phyloP scores from a whole-genome alignment of 2,329 filamentous ascomycete species.

The Shiraia bambusicola region DNA sequence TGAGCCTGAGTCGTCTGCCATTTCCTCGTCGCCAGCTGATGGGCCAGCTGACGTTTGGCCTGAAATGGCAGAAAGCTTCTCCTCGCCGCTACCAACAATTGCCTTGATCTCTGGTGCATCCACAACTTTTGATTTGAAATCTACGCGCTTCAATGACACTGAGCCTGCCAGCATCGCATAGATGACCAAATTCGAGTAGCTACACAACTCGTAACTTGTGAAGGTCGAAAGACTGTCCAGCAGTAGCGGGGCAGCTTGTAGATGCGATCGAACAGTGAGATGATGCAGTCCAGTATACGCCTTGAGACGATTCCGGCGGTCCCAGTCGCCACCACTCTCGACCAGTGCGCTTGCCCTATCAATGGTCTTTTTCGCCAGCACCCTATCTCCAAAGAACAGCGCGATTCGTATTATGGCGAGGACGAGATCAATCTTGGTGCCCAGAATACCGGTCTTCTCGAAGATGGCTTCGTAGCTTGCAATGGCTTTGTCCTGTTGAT shows the following conservation, averaged over 20 bases:
- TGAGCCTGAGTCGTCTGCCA: conserved; percentile 60
- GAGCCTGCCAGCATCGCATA: conserved; percentile 95
- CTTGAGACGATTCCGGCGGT: conserved; percentile 96
- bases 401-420: conserved; percentile 94
- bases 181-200: conserved; percentile 89
- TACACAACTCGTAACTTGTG: conserved; percentile 97
- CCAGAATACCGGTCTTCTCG: conserved; percentile 95
- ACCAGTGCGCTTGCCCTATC: conserved; percentile 88
- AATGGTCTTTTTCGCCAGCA: conserved; percentile 89
- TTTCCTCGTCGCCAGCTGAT: conserved; percentile 73
- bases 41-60: conserved; percentile 81
- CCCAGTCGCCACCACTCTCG: conserved; percentile 96
- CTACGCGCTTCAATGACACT: conserved; percentile 90
- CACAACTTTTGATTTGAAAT: conserved; percentile 99
- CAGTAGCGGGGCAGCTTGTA: conserved; percentile 83
- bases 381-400: conserved; percentile 92
- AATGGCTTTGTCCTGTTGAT: conserved; percentile 81
- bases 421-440: conserved; percentile 95
- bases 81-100: conserved; percentile 85
- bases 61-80: conserved; percentile 79
- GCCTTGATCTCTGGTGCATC: conserved; percentile 98
- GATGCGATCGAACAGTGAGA: conserved; percentile 88
- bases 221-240: conserved; percentile 98
- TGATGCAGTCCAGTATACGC: conserved; percentile 95
- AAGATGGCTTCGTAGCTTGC: conserved; percentile 89